These are phyloP conservation scores for Tylopilus subfusipes DNA, from an alignment of 768 basidiomycete genomes.

Conservation along the genomic window DNA sequence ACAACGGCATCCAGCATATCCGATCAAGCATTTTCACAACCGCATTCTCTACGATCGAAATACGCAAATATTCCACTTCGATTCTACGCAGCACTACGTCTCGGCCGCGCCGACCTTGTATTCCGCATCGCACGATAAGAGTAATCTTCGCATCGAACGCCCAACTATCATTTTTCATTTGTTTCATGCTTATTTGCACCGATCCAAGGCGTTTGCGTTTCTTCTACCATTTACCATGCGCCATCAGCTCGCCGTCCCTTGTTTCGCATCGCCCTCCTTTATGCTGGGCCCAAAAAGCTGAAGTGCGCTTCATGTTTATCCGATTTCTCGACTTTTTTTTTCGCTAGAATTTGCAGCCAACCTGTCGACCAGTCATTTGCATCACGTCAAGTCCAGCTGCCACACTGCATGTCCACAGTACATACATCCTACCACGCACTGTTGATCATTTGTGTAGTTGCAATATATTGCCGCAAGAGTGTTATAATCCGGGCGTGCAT, in stretches of 20 bases:
- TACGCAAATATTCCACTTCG: slow-evolving; percentile 25
- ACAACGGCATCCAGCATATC: slow-evolving; percentile 16
- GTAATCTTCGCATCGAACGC: slow-evolving; percentile 36
- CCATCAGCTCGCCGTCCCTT: slow-evolving; percentile 25
- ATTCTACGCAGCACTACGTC: slow-evolving; percentile 18
- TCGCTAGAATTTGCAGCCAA: slow-evolving; percentile 28
- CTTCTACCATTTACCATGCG: slow-evolving; percentile 28
- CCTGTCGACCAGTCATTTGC: slow-evolving; percentile 23
- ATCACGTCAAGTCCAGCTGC: slow-evolving; percentile 23
- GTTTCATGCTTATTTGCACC: slow-evolving; percentile 34
- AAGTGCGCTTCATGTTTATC: slow-evolving; percentile 28
- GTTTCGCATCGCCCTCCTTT: slow-evolving; percentile 17
- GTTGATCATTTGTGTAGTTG: slow-evolving; percentile 30
- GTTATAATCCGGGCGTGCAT: slow-evolving; percentile 1
- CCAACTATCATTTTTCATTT: slow-evolving; percentile 28
- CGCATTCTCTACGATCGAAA: slow-evolving; percentile 25
- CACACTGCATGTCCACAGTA: slow-evolving; percentile 21
- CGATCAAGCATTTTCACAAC: slow-evolving; percentile 23
- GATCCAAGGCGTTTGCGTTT: slow-evolving; percentile 29
- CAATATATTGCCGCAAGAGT: slow-evolving; percentile 27
- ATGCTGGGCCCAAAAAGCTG: slow-evolving; percentile 24
- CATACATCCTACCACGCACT: slow-evolving; percentile 26
- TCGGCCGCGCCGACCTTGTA: slow-evolving; percentile 17
- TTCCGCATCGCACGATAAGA: slow-evolving; percentile 24
- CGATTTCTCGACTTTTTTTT: slow-evolving; percentile 13